Conservation (phyloP, 2,329 filamentous ascomycete species). For the Verticillium longisporum region DNA sequence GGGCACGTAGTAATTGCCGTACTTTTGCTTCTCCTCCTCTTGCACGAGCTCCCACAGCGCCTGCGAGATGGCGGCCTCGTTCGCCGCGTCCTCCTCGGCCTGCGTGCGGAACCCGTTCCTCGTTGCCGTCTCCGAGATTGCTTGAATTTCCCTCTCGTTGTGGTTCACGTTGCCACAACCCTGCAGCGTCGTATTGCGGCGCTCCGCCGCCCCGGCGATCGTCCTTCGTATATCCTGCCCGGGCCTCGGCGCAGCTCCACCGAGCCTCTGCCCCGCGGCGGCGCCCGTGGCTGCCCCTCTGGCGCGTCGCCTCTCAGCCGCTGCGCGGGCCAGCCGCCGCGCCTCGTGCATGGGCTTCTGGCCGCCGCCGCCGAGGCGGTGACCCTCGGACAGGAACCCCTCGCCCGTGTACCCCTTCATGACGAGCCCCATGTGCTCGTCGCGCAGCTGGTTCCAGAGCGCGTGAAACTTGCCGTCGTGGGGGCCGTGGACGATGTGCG, state of each 20-base stretch:
- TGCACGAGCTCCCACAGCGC: conserved; percentile 82
- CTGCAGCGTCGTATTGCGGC: conserved; percentile 57
- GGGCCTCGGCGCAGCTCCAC: conserved; percentile 46
- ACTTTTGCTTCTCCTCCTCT: conserved; percentile 58
- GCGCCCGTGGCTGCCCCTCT: conserved; percentile 33
- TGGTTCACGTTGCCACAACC: conserved; percentile 71
- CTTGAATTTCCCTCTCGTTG: conserved; percentile 58
- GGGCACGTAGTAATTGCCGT: conserved; percentile 46
- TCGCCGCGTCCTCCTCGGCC: conserved; percentile 83
- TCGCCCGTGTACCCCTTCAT: conserved; percentile 87
- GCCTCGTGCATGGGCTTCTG: conserved; percentile 66
- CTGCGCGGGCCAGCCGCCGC: conserved; percentile 63
- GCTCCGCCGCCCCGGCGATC: conserved; percentile 65
- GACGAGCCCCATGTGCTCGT: conserved; percentile 71
- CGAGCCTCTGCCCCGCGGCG: conserved; percentile 63
- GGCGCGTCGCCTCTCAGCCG: conserved; percentile 64
- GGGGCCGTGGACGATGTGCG: conserved; percentile 78
- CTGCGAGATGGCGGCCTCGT: conserved; percentile 78
- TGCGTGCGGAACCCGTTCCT: conserved; percentile 73
- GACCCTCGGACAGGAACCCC: conserved; percentile 73
- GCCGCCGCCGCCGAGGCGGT: conserved; percentile 57
- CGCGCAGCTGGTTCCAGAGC: conserved; percentile 82
- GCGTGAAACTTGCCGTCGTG: conserved; percentile 79
- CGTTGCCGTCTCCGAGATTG: conserved; percentile 56
- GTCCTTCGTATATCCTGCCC: conserved; percentile 65